Evolutionary conservation across 2,329 filamentous ascomycete species (phyloP).

Genomic region (Ascochyta clinopodiicola): DNA sequence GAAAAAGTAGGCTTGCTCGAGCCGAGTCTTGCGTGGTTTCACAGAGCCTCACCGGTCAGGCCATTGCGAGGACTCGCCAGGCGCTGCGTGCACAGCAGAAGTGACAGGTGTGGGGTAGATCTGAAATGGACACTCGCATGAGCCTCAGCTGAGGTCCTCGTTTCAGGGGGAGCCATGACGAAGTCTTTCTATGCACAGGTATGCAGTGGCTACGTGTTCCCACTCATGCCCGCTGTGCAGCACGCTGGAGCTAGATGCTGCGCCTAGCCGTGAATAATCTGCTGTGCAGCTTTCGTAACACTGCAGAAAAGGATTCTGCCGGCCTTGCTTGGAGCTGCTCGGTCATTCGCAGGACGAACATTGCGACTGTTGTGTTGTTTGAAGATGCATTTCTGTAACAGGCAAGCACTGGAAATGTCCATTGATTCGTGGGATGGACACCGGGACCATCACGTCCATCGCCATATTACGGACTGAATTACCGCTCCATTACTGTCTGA

Average conservation of each 20-base stretch:
- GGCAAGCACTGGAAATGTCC: conserved; percentile 2
- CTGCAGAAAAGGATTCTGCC: conserved; percentile 14
- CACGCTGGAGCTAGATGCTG: conserved; percentile 23
- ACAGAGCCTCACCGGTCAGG: conserved; percentile 31
- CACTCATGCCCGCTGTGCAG: conserved; percentile 10
- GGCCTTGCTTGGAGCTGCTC: background rate
- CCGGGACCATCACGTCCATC: background rate
- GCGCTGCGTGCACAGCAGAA: background rate
- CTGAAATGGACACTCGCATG: conserved; percentile 21
- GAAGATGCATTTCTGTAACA: background rate
- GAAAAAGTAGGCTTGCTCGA: conserved; percentile 21
- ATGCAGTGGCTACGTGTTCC: conserved; percentile 14
- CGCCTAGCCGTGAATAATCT: conserved; percentile 24
- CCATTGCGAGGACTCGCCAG: conserved; percentile 2
- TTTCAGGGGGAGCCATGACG: conserved; percentile 3
- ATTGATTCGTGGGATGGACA: background rate
- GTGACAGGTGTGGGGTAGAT: conserved; percentile 36
- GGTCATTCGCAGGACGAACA: conserved; percentile 2
- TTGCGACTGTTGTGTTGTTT: background rate
- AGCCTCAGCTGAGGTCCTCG: conserved; percentile 26
- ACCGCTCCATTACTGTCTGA: conserved; percentile 14
- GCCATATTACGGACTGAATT: background rate
- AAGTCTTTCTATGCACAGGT: conserved; percentile 4
- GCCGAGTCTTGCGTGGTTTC: conserved; percentile 7
- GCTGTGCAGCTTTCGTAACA: conserved; percentile 27